Evolutionary conservation across 2,329 filamentous ascomycete species (phyloP).

Genomic region (Triangularia verruculosa): DNA sequence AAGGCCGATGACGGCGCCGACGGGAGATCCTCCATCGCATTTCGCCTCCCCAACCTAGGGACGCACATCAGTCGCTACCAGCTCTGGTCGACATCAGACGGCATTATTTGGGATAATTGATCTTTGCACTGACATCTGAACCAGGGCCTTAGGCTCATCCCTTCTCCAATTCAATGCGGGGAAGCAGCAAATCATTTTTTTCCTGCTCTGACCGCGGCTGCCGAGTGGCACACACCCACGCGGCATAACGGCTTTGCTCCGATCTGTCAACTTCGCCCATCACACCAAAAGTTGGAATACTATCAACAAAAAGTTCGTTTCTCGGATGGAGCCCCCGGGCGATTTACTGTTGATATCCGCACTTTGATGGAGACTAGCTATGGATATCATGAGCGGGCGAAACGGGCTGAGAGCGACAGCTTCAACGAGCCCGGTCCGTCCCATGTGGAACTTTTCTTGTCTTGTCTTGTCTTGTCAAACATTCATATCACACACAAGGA

Average conservation of each 20-base stretch:
- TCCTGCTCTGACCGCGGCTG: not conserved
- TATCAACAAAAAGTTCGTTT: not conserved
- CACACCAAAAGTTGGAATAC: too few species aligned
- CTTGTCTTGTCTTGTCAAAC: not conserved
- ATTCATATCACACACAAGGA: not conserved
- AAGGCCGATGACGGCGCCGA: constrained; percentile 17
- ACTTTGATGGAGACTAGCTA: not conserved
- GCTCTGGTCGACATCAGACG: not conserved
- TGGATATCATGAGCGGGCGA: not conserved
- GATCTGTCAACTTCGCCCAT: not conserved
- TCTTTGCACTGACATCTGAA: too few species aligned
- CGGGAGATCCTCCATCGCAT: constrained; percentile 5
- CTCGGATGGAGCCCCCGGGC: not conserved
- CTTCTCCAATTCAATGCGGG: not conserved
- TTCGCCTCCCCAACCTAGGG: not conserved
- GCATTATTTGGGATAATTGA: not conserved
- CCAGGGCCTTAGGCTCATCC: too few species aligned
- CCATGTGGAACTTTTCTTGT: constrained; percentile 4
- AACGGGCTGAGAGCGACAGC: not conserved
- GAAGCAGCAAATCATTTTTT: not conserved
- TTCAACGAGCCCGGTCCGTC: constrained; percentile 3
- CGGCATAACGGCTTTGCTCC: constrained; percentile 1
- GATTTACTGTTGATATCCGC: not conserved
- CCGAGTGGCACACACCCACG: constrained; percentile 2
- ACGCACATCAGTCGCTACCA: not conserved